Conservation (phyloP, 192 early-diverging fungal genomes). For the Coemansia sp. region DNA sequence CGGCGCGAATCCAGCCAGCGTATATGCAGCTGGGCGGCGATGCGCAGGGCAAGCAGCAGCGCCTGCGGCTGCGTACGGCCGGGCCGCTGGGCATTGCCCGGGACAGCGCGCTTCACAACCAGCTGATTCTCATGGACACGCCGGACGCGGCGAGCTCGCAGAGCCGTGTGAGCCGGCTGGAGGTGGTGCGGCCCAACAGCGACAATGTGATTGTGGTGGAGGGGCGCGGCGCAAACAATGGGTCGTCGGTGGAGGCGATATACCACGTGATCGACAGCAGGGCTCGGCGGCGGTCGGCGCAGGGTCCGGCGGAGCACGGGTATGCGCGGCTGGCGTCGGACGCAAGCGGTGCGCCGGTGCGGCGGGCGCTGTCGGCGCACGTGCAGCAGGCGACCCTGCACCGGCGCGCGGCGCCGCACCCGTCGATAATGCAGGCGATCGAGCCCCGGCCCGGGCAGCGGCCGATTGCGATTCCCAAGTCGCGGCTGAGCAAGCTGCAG, state of each 20-base stretch:
- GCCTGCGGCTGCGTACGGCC: constrained; percentile 2
- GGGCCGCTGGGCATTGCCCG: constrained; percentile 14
- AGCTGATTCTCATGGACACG: constrained; percentile 24
- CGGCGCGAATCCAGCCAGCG: background rate
- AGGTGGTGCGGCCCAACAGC: constrained; percentile 17
- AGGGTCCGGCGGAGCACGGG: too few species aligned
- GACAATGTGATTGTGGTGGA: constrained; percentile 24
- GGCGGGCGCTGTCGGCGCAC: background rate
- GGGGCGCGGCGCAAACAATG: background rate
- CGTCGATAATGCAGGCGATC: constrained; percentile 1
- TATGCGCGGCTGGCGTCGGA: background rate
- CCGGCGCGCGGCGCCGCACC: background rate
- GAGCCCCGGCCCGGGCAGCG: background rate
- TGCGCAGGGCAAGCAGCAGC: constrained; percentile 1
- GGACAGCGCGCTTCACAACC: constrained; percentile 16
- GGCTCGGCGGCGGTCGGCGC: background rate
- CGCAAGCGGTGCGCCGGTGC: background rate
- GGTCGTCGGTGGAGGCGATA: constrained; percentile 15
- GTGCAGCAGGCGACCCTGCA: background rate
- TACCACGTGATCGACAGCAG: constrained; percentile 16
- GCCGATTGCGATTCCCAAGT: constrained; percentile 33
- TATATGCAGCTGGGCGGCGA: constrained; percentile 3
- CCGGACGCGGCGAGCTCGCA: constrained; percentile 9
- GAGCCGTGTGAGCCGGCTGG: constrained; percentile 19
- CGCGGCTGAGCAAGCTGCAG: constrained; percentile 29